These are phyloP conservation scores for Fraxinus angustifolia DNA, from an alignment of 305 asterid species.

Conservation along the genomic window DNA sequence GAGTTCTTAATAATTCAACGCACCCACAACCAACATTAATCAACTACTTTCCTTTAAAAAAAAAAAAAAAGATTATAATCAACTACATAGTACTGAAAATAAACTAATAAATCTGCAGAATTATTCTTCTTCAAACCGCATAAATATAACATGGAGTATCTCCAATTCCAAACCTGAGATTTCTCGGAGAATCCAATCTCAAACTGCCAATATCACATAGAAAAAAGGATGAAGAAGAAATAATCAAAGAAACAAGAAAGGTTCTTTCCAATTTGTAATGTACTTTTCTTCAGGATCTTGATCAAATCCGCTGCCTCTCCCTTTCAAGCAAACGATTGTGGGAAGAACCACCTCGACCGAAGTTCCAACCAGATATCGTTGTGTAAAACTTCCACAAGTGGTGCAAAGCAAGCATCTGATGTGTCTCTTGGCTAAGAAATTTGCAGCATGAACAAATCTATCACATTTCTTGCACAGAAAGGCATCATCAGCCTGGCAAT, in stretches of 20 bases:
- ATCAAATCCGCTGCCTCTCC: background rate
- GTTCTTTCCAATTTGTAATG: background rate
- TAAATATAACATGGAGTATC: background rate
- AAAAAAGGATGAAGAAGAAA: background rate
- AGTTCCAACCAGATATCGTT: conserved; percentile 29
- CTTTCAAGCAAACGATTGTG: background rate
- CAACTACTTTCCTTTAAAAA: background rate
- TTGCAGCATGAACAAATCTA: conserved; percentile 37
- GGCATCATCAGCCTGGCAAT: conserved; percentile 45
- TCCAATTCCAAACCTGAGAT: background rate
- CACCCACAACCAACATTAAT: background rate
- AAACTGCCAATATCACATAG: background rate
- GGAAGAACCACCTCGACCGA: conserved; percentile 1
- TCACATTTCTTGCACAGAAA: conserved; percentile 45
- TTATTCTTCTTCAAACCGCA: background rate
- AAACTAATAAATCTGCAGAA: background rate
- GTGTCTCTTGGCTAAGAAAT: conserved; percentile 40
- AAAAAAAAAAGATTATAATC: no score
- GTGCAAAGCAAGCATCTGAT: conserved; percentile 39
- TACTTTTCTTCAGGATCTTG: background rate
- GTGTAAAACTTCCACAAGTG: conserved; percentile 29
- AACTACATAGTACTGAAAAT: background rate
- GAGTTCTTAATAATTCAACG: background rate
- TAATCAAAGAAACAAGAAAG: background rate
- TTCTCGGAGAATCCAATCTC: background rate